Base-by-base conservation (phyloP, 2,329 filamentous ascomycete genomes). In the Aureobasidium sp. region DNA sequence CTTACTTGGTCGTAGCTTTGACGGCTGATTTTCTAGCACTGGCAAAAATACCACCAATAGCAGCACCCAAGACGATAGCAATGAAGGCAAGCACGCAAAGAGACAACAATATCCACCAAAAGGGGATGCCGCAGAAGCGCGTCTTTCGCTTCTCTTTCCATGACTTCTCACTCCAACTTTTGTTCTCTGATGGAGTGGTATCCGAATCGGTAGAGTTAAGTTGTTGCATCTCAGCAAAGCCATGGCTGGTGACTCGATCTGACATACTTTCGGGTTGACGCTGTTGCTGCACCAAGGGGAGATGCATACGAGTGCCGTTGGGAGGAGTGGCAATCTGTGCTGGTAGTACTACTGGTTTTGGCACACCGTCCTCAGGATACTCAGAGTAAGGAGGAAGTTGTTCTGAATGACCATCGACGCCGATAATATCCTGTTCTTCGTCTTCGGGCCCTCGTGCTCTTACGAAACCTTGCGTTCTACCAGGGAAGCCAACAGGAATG, bases 331-430 rank as follows among this genome's bases (percentile, higher is more conserved):
- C 44, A 20, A 41, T 47, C 12, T 59, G 59, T 34, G 39, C 56
- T 29, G 62, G 64, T 17, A 59, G 9, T 5, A 64, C 63, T 6
- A 62, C 52, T 17, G 64, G 51, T 56, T 65, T 64, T 1, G 71
- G 71, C 39, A 67, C 64, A 76, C 87, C 79, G 62, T 90, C 88
- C 58, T 95, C 89, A 2, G 92, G 90, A 74, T 95, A 97, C 72
- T 91, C 83, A 15, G 90, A 90, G 71, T 97, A 97, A 0, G 93
- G 93, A 13, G 93, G 93, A 20, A 97, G 78, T 73, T 96, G 90
- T 74, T 97, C 93, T 1, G 89, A 87, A 71, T 97, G 91, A 1
- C 92, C 92, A 69, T 96, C 86, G 0, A 89, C 89, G 1, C 91
- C 91, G 57, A 97, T 87, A 60, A 97, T 84, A 71, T 92, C 91